A percentile compares a stretch with the other conserved stretches of the same genome.
These are phyloP conservation scores for Penicillium ucsense DNA, from an alignment of 495 filamentous ascomycete genomes.

Conservation along the genomic window DNA sequence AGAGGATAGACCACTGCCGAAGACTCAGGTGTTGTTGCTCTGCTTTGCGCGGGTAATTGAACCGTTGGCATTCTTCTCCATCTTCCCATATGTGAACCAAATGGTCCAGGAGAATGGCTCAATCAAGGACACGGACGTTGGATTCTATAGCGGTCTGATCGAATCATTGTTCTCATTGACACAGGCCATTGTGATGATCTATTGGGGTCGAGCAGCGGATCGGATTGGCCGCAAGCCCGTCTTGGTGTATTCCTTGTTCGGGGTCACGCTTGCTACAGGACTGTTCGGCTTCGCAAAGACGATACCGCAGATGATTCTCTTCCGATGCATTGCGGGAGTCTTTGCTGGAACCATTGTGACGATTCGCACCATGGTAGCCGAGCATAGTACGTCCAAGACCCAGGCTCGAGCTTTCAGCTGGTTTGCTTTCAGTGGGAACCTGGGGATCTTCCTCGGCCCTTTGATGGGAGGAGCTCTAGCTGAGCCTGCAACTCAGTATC, in stretches of 20 bases:
- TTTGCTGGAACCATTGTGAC: slow-evolving; percentile 63
- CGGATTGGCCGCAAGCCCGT: slow-evolving; percentile 58
- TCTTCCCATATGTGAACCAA: slow-evolving; percentile 64
- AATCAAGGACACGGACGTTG: slow-evolving; percentile 48
- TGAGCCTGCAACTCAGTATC: slow-evolving; percentile 50
- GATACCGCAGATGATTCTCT: slow-evolving; percentile 58
- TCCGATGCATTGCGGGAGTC: slow-evolving; percentile 54
- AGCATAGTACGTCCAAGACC: slow-evolving; percentile 54
- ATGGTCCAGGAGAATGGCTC: slow-evolving; percentile 56
- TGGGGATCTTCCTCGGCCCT: slow-evolving; percentile 62
- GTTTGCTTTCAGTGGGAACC: slow-evolving; percentile 58
- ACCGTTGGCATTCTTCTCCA: slow-evolving; percentile 63
- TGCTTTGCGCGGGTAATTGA: slow-evolving; percentile 63
- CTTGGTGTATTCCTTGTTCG: slow-evolving; percentile 50
- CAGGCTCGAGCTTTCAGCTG: slow-evolving; percentile 62
- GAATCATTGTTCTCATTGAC: slow-evolving; percentile 63
- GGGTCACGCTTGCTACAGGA: slow-evolving; percentile 45
- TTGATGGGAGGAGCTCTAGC: slow-evolving; percentile 52
- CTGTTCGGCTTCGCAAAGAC: slow-evolving; percentile 52
- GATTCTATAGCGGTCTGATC: slow-evolving; percentile 64
- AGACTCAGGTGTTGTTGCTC: slow-evolving; percentile 50
- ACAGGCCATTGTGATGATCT: slow-evolving; percentile 50
- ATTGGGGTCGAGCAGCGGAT: slow-evolving; percentile 58
- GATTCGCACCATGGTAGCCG: slow-evolving; percentile 60
- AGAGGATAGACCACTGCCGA: slow-evolving; percentile 39